Base-by-base conservation (phyloP, 495 filamentous ascomycete genomes). In the Penicillium cinerascens region DNA sequence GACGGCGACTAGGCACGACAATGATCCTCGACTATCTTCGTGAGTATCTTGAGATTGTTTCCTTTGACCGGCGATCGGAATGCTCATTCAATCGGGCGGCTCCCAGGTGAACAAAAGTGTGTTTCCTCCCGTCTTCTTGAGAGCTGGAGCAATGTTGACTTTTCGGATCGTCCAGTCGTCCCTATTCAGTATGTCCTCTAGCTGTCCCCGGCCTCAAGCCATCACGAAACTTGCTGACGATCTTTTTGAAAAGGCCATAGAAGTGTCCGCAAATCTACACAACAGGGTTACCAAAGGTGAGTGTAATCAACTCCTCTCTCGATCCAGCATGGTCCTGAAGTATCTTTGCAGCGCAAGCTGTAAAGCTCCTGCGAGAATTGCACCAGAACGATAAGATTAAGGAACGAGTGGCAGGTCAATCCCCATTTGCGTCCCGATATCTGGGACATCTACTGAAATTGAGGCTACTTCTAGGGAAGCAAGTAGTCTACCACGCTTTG, bases 241-340 rank as follows among this genome's bases (percentile, higher is more conserved):
- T 18, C 11, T 8, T 8, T 10, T 13, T 54, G 33, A 22, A 21
- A 22, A 85, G 79, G 84, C 83, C 6, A 82, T 75, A 20, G 85
- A 89, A 33, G 71, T 88, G 42, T 84, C 79, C 27, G 73, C 78
- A 18, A 87, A 88, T 64, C 70, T 88, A 22, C 82, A 86, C 61
- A 84, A 85, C 55, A 82, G 80, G 60, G 81, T 88, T 47, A 81
- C 80, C 20, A 88, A 88, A 66, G 65, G 82, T 81, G 54, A 54
- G 61, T 16, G 8, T 17, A 20, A 13, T 39, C n/a, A 16, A 42
- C 7, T 42, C 25, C 18, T 20, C 13, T 42, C 9, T 33, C 11
- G 44, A 2, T 55, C n/a, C 22, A n/a, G 26, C 8, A 43, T 42
- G 36, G 52, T 39, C 35, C 42, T 48, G 43, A 36, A 55, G 50